Evolutionary conservation across 805 yeast species (phyloP), one percentile per base, ranked within the genome.

Genomic region (Hanseniaspora meyeri): DNA sequence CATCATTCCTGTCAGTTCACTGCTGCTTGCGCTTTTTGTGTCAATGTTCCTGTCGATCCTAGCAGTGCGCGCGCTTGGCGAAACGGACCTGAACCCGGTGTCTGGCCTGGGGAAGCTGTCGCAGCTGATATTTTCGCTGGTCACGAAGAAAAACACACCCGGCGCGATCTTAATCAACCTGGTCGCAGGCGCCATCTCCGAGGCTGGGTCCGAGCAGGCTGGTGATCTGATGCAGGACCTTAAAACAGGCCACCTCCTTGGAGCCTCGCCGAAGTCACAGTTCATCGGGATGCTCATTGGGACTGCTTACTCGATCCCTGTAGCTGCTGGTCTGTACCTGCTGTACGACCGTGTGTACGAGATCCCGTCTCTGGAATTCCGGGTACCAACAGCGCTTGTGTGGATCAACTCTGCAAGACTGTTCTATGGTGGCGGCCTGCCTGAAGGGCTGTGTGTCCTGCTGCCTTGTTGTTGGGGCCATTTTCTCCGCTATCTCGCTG

Each of bases 151-250:
- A 36, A 68, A 73, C 47, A 85, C 82, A 58, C 95, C 95, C 1
- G 89, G 95, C 1, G 79, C 88, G 11, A 87, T 93, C 5, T 71
- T 91, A 43, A 81, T 88, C 47, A 93, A 91, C 65, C 72, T 91
- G 50, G 85, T 91, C 1, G 96, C 97, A 4, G 98, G 98, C 17
- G 98, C 96, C 14, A 82, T 91, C 43, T 95, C 97, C 1, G 98
- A 91, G 71, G 97, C 97, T 0, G 97, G 97, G 9, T 96, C 98
- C 2, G 97, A 93, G 71, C 98, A 91, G 70, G 97, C 97, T 1
- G 97, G 98, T 34, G 98, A 91, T 70, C 74, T 91, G 65, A 87
- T 93, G 95, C 98, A 91, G 72, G 97, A 93, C 70, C 74, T 91
- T 62, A 93, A 93, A 67, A 90, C 98, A 0, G 97, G 97, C 0